Percentiles rank a stretch among this genome's conserved stretches.
phyloP scores from a whole-genome alignment of 2,329 filamentous ascomycete genomes.

The Teratosphaeria zuluensis region DNA sequence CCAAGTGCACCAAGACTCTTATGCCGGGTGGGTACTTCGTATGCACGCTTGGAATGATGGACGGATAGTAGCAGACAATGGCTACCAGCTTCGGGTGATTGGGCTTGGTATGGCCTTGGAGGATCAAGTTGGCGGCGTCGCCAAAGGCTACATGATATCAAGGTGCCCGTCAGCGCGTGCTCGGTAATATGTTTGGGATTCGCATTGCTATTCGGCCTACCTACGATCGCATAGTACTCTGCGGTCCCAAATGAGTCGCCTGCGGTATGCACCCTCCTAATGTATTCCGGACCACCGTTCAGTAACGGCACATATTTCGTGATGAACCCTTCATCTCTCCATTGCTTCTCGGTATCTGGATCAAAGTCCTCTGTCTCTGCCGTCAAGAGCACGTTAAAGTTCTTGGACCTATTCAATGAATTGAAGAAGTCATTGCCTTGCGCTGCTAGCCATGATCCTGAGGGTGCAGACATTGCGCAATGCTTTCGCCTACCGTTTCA shows the following conservation, averaged over 20 bases:
- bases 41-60: constrained; percentile 43
- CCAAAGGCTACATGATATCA: constrained; percentile 43
- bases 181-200: background rate
- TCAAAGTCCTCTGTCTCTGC: constrained; percentile 49
- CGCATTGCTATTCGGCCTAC: constrained; percentile 29
- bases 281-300: constrained; percentile 39
- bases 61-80: constrained; percentile 55
- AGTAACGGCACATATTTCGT: constrained; percentile 47
- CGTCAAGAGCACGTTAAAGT: constrained; percentile 39
- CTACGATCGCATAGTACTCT: constrained; percentile 55
- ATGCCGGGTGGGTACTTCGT: constrained; percentile 35
- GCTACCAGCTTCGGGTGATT: constrained; percentile 46
- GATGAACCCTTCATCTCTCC: constrained; percentile 52
- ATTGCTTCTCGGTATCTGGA: constrained; percentile 42
- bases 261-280: constrained; percentile 41
- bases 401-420: constrained; percentile 30
- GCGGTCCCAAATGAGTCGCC: constrained; percentile 45
- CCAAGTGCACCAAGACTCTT: constrained; percentile 49
- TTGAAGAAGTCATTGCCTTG: constrained; percentile 26
- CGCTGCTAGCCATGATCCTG: constrained; percentile 1
- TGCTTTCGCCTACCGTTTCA: background rate
- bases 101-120: constrained; percentile 49
- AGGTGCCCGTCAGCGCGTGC: background rate
- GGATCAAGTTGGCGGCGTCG: constrained; percentile 49
- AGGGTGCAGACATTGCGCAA: background rate